These are phyloP conservation scores for Dendryphion nanum DNA, from an alignment of 2,329 filamentous ascomycete genomes.

Conservation along the genomic window DNA sequence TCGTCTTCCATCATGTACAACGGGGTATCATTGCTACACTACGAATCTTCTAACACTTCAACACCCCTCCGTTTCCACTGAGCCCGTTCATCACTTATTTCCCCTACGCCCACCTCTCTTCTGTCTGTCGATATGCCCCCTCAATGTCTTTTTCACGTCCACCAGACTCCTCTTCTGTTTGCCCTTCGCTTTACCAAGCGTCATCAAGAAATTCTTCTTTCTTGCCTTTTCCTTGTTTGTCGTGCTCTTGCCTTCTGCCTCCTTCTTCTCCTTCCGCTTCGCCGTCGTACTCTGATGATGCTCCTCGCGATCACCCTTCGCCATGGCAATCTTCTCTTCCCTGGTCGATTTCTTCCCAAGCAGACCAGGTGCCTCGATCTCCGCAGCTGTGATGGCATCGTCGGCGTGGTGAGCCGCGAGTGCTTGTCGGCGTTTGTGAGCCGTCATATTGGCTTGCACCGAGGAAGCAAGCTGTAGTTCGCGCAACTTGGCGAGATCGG, in stretches of 20 bases:
- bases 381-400: slow-evolving; percentile 83
- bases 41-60: no score
- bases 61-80: no score
- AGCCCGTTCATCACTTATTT: slow-evolving; percentile 58
- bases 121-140: slow-evolving; percentile 76
- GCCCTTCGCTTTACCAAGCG: slow-evolving; percentile 87
- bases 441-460: slow-evolving; percentile 62
- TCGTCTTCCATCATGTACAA: no score
- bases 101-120: slow-evolving; percentile 81
- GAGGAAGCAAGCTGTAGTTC: slow-evolving; percentile 76
- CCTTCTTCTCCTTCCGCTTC: slow-evolving; percentile 82
- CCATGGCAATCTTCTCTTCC: slow-evolving; percentile 82
- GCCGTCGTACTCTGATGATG: slow-evolving; percentile 86
- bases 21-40: no score
- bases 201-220: slow-evolving; percentile 99
- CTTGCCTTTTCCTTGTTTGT: slow-evolving; percentile 96
- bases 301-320: slow-evolving; percentile 76
- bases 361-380: slow-evolving; percentile 83
- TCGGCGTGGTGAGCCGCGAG: slow-evolving; percentile 66
- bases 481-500: slow-evolving; percentile 90
- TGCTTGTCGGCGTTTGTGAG: slow-evolving; percentile 40
- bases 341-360: slow-evolving; percentile 80
- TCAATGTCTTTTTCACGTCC: slow-evolving; percentile 77
- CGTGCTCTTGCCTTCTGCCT: slow-evolving; percentile 85
- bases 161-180: slow-evolving; percentile 94